Evolutionary conservation across 2,329 filamentous ascomycete species (phyloP).

Genomic region (Aspergillus transmontanensis): DNA sequence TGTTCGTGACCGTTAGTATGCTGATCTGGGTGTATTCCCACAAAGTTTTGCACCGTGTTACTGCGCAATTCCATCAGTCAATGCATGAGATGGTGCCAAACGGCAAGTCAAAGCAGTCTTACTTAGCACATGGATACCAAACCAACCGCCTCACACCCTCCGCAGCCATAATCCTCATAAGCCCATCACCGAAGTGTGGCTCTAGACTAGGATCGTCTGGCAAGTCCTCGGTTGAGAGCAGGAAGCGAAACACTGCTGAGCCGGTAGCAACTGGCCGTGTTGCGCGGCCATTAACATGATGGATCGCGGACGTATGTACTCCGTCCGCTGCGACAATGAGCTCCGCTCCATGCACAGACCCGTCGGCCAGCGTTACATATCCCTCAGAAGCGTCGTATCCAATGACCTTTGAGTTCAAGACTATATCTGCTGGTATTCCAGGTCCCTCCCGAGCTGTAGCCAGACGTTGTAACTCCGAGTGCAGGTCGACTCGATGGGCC

Average conservation of each 20-base stretch:
- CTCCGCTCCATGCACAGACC: not conserved
- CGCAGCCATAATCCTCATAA: not conserved
- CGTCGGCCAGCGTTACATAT: not conserved
- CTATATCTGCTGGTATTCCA: not conserved
- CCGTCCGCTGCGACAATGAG: not conserved
- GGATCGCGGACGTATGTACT: not conserved
- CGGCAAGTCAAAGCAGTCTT: not conserved
- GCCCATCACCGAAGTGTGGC: not conserved
- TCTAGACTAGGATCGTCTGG: not conserved
- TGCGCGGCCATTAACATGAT: not conserved
- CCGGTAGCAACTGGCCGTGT: not conserved
- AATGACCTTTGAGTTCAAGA: not conserved
- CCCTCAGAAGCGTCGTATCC: not conserved
- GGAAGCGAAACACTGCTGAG: not conserved
- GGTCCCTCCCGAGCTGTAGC: not conserved
- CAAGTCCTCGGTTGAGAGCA: not conserved
- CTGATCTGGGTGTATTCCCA: not conserved
- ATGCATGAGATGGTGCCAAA: not conserved
- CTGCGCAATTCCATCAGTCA: not conserved
- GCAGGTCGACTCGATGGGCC: not conserved
- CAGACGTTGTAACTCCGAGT: not conserved
- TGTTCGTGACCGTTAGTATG: not conserved
- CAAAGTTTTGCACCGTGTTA: not conserved
- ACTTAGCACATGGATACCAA: not conserved
- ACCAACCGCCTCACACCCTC: not conserved